Evolutionary conservation across 2,329 filamentous ascomycete species (phyloP).

Genomic region (Fusarium illudens): DNA sequence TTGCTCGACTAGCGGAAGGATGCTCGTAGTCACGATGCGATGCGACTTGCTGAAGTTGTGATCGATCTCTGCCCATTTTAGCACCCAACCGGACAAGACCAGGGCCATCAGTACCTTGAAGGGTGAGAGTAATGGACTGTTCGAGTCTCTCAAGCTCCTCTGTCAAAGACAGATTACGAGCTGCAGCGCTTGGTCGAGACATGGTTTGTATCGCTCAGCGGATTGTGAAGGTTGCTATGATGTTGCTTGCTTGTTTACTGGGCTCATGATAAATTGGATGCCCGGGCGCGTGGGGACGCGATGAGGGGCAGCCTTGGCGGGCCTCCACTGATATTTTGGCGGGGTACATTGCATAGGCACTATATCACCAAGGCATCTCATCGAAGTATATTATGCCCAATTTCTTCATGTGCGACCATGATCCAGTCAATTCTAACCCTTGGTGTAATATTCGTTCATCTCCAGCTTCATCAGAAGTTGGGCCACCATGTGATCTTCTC

Average conservation of each 20-base stretch:
- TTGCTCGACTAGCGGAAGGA: constrained; percentile 91
- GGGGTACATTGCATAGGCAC: constrained; percentile 14
- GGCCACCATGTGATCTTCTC: constrained; percentile 68
- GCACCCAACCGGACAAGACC: neutral
- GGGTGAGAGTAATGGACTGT: constrained; percentile 93
- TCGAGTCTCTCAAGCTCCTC: constrained; percentile 96
- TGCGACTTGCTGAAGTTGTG: constrained; percentile 98
- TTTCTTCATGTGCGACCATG: too few species aligned
- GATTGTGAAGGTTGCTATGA: constrained; percentile 2
- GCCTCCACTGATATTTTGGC: constrained; percentile 12
- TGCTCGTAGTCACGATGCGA: constrained; percentile 92
- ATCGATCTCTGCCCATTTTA: constrained; percentile 79
- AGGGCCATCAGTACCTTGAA: constrained; percentile 73
- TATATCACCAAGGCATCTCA: neutral
- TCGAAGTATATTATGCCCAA: neutral
- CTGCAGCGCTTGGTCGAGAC: constrained; percentile 59
- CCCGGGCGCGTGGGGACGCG: constrained; percentile 45
- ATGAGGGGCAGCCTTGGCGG: constrained; percentile 43
- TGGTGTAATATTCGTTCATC: constrained; percentile 72
- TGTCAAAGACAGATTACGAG: constrained; percentile 76
- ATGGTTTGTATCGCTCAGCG: constrained; percentile 46
- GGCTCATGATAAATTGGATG: constrained; percentile 28
- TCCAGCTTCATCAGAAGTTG: constrained; percentile 75
- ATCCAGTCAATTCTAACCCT: constrained; percentile 22
- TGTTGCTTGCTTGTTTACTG: constrained; percentile 10